These are phyloP conservation scores for Ceratocystis diversiconidia DNA, from an alignment of 2,329 filamentous ascomycete species.

Conservation along the genomic window DNA sequence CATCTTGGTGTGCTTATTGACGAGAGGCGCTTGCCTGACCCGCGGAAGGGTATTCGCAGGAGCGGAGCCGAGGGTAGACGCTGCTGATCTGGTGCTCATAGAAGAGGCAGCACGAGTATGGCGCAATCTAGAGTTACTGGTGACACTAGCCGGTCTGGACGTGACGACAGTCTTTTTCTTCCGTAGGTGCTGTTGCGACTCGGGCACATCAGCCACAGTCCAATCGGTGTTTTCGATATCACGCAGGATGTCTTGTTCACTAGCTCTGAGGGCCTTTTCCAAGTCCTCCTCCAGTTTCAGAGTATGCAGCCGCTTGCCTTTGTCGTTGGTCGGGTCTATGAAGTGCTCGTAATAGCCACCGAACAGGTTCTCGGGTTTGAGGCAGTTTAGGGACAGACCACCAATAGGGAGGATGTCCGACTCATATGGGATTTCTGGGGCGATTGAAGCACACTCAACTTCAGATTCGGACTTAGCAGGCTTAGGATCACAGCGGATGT, in stretches of 20 bases:
- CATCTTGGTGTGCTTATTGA: slow-evolving; percentile 6
- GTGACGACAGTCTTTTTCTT: neutral
- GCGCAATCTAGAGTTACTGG: slow-evolving; percentile 10
- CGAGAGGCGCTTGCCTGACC: slow-evolving; percentile 1
- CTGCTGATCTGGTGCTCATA: slow-evolving; percentile 13
- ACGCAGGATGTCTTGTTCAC: slow-evolving; percentile 53
- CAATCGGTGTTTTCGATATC: slow-evolving; percentile 51
- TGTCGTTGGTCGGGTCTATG: slow-evolving; percentile 49
- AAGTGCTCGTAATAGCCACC: slow-evolving; percentile 49
- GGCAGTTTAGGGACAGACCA: slow-evolving; percentile 40
- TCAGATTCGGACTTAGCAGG: slow-evolving; percentile 46
- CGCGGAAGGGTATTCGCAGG: slow-evolving; percentile 31
- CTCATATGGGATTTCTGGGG: slow-evolving; percentile 50
- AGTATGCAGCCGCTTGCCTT: slow-evolving; percentile 49
- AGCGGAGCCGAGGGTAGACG: slow-evolving; percentile 3
- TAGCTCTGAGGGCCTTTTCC: slow-evolving; percentile 37
- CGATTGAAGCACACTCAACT: slow-evolving; percentile 74
- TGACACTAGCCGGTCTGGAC: slow-evolving; percentile 18
- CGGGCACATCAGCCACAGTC: slow-evolving; percentile 41
- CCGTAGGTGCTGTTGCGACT: slow-evolving; percentile 24
- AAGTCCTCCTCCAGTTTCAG: slow-evolving; percentile 43
- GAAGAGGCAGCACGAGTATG: slow-evolving; percentile 13
- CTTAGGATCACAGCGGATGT: slow-evolving; percentile 26
- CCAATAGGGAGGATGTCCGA: slow-evolving; percentile 52
- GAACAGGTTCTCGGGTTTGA: slow-evolving; percentile 44